These are phyloP conservation scores for Penicillium sp. DNA, from an alignment of 2,329 filamentous ascomycete species.

Conservation along the genomic window DNA sequence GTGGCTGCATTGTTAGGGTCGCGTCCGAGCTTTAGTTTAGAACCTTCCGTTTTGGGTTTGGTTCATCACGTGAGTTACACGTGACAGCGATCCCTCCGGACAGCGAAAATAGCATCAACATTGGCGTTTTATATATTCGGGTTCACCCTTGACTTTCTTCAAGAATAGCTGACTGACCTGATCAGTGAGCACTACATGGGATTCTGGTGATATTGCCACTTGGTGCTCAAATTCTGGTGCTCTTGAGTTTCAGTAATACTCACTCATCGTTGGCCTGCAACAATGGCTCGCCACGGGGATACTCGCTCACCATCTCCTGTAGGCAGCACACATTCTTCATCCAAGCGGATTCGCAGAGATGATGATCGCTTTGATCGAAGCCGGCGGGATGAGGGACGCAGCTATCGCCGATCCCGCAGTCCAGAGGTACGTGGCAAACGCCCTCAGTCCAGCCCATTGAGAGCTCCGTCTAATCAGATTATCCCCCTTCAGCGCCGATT, in stretches of 20 bases:
- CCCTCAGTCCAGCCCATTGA: background rate
- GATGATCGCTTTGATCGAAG: constrained; percentile 54
- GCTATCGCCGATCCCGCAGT: constrained; percentile 48
- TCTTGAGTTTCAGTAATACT: constrained; percentile 46
- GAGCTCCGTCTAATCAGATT: background rate
- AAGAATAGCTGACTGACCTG: background rate
- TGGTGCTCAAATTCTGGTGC: constrained; percentile 18
- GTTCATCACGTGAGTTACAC: constrained; percentile 6
- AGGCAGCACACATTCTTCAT: constrained; percentile 77
- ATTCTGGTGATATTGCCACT: background rate
- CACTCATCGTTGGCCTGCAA: constrained; percentile 55
- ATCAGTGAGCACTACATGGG: background rate
- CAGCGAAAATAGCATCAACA: constrained; percentile 13
- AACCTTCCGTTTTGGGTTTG: constrained; percentile 25
- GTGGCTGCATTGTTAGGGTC: constrained; percentile 20
- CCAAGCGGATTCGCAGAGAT: constrained; percentile 61
- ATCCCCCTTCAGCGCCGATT: constrained; percentile 50
- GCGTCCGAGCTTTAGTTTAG: constrained; percentile 27
- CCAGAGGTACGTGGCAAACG: constrained; percentile 44
- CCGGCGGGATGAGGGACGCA: constrained; percentile 52
- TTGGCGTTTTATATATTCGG: background rate
- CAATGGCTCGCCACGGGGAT: constrained; percentile 62
- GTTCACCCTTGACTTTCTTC: background rate
- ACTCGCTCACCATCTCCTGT: constrained; percentile 88
- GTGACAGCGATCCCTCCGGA: constrained; percentile 7